phyloP scores from a whole-genome alignment of 2,329 filamentous ascomycete species.

The Alternaria panax region DNA sequence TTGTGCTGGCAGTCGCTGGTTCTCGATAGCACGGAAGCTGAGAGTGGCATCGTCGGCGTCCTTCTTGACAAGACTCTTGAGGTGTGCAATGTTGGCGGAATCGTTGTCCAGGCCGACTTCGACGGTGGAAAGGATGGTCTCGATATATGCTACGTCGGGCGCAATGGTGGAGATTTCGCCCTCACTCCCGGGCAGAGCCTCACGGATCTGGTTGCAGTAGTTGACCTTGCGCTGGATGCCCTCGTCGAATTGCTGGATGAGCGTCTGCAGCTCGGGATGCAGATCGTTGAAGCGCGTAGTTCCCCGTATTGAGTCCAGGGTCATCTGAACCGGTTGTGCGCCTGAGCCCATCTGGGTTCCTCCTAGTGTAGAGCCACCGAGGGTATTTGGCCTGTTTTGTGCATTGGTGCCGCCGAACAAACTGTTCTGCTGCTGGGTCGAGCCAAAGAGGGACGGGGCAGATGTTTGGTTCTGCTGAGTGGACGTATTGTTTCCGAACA shows the following conservation, averaged over 20 bases:
- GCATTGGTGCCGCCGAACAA: slow-evolving; percentile 45
- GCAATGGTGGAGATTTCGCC: slow-evolving; percentile 70
- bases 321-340: slow-evolving; percentile 41
- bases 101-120: slow-evolving; percentile 70
- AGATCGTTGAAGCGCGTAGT: slow-evolving; percentile 94
- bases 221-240: slow-evolving; percentile 80
- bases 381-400: slow-evolving; percentile 37
- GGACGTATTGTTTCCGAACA: slow-evolving; percentile 40
- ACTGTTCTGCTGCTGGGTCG: slow-evolving; percentile 39
- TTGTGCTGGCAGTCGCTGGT: slow-evolving; percentile 72
- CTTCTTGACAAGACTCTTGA: slow-evolving; percentile 65
- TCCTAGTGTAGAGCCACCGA: slow-evolving; percentile 34
- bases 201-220: slow-evolving; percentile 77
- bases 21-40: slow-evolving; percentile 76
- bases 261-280: slow-evolving; percentile 77
- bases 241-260: slow-evolving; percentile 79
- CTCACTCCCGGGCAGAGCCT: slow-evolving; percentile 68
- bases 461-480: slow-evolving; percentile 39
- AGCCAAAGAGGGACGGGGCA: slow-evolving; percentile 44
- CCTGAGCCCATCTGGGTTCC: slow-evolving; percentile 36
- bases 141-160: slow-evolving; percentile 70
- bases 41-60: slow-evolving; percentile 75
- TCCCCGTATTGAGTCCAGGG: slow-evolving; percentile 72
- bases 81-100: slow-evolving; percentile 64
- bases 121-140: slow-evolving; percentile 67